Evolutionary conservation across 2,329 filamentous ascomycete species (phyloP), one percentile per base, ranked within the genome.

Genomic region (Pezicula neosporulosa): DNA sequence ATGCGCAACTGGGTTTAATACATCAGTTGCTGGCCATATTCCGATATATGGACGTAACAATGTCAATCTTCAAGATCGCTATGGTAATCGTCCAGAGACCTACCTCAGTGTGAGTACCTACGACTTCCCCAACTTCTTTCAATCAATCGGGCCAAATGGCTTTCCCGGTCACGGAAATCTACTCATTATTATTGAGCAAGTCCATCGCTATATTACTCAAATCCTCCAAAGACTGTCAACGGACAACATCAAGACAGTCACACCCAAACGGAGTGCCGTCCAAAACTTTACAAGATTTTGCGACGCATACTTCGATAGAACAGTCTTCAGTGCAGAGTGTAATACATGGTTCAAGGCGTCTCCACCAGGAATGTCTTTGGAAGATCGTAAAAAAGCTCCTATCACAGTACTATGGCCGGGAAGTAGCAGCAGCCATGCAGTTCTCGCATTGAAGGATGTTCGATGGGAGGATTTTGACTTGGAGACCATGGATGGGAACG

Each of bases 101-200:
- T 89, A 88, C 58, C 69, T 87, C 4, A 84, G 84, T 0, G 59
- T 83, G 0, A 77, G 78, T 0, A 80, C 81, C 0, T 83, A 84
- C 0, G 81, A 78, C 0, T 87, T 87, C 53, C 84, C 85, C 0
- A 89, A 89, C 56, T 68, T 87, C 0, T 72, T 86, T 38, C 85
- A 84, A 62, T 60, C 87, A 4, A 76, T 79, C 16, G 85, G 85
- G 0, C 82, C 83, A 0, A 74, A 83, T 56, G 73, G 77, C 2
- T 73, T 76, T 0, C 82, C 81, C 0, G 75, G 78, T 2, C 81
- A 81, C 1, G 85, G 85, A 1, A 87, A 82, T 0, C 80, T 87
- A 0, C 84, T 84, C 1, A 81, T 87, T 60, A 78, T 73, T 51
- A 74, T 85, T 24, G 86, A 90, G 65, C 82, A 77, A 8, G 81